Evolutionary conservation across 2,329 filamentous ascomycete species (phyloP).

Genomic region (Sporothrix inflata): DNA sequence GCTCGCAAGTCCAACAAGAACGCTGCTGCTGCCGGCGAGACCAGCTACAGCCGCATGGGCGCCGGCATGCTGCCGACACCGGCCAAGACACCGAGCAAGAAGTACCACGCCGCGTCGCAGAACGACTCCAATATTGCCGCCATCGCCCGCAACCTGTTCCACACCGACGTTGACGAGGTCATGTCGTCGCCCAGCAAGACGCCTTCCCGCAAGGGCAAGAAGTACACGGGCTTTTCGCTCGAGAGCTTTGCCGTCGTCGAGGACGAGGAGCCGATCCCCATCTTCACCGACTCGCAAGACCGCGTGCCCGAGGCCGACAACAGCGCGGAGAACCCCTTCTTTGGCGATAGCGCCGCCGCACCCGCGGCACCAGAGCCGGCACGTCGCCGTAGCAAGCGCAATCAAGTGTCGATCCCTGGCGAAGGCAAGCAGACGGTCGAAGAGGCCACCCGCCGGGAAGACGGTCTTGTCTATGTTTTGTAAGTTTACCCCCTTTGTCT

Average conservation of each 20-base stretch:
- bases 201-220: slow-evolving; percentile 52
- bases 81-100: slow-evolving; percentile 72
- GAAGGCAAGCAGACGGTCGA: slow-evolving; percentile 64
- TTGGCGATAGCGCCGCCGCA: slow-evolving; percentile 48
- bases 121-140: slow-evolving; percentile 55
- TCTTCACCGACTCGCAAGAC: slow-evolving; percentile 81
- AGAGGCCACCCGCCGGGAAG: slow-evolving; percentile 64
- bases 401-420: slow-evolving; percentile 58
- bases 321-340: slow-evolving; percentile 74
- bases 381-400: slow-evolving; percentile 59
- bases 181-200: slow-evolving; percentile 61
- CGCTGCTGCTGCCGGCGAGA: slow-evolving; percentile 43
- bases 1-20: slow-evolving; percentile 44
- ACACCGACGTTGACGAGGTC: slow-evolving; percentile 59
- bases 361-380: slow-evolving; percentile 37
- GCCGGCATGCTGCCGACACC: slow-evolving; percentile 73
- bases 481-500: slow-evolving; percentile 52
- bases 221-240: slow-evolving; percentile 57
- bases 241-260: slow-evolving; percentile 63
- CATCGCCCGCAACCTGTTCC: slow-evolving; percentile 65
- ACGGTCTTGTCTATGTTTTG: slow-evolving; percentile 78
- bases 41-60: slow-evolving; percentile 38
- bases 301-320: slow-evolving; percentile 69
- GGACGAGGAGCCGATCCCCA: slow-evolving; percentile 64
- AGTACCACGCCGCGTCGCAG: slow-evolving; percentile 55